Conservation (phyloP, 2,329 filamentous ascomycete genomes). For the Colletotrichum lini region DNA sequence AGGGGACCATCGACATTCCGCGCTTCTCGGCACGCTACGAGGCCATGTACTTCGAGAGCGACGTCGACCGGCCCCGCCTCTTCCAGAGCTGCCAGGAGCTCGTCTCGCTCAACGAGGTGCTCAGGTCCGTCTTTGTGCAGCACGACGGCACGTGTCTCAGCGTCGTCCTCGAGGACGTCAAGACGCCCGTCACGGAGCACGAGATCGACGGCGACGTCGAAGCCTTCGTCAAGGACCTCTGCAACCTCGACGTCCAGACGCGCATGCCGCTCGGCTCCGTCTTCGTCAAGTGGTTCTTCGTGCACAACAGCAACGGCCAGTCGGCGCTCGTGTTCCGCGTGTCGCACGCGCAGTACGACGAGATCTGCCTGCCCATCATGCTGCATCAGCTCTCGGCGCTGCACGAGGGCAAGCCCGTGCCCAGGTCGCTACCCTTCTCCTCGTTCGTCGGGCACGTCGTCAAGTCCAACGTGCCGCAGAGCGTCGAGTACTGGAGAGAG, state of each 20-base stretch:
- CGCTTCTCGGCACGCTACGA: constrained; percentile 76
- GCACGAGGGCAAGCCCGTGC: constrained; percentile 54
- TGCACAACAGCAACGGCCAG: constrained; percentile 52
- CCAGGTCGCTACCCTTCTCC: constrained; percentile 59
- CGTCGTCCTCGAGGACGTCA: constrained; percentile 70
- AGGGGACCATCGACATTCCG: constrained; percentile 69
- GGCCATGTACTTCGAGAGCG: constrained; percentile 71
- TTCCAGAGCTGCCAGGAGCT: constrained; percentile 67
- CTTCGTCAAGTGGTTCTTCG: constrained; percentile 72
- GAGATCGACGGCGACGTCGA: constrained; percentile 66
- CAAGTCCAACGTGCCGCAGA: constrained; percentile 59
- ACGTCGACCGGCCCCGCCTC: constrained; percentile 64
- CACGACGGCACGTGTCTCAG: constrained; percentile 65
- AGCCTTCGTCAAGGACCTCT: constrained; percentile 67
- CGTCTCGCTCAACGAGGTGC: constrained; percentile 73
- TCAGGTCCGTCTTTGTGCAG: constrained; percentile 76
- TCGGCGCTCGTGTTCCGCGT: constrained; percentile 71
- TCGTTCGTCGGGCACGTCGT: constrained; percentile 61
- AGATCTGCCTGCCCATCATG: constrained; percentile 75
- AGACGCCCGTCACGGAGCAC: constrained; percentile 65
- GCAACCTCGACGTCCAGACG: constrained; percentile 68
- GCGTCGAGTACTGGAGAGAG: constrained; percentile 72
- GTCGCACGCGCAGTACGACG: constrained; percentile 79
- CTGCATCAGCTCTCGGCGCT: constrained; percentile 72
- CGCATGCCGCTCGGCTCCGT: constrained; percentile 71